Evolutionary conservation across 306 rosid species (phyloP).

Genomic region (Biancaea sappan): DNA sequence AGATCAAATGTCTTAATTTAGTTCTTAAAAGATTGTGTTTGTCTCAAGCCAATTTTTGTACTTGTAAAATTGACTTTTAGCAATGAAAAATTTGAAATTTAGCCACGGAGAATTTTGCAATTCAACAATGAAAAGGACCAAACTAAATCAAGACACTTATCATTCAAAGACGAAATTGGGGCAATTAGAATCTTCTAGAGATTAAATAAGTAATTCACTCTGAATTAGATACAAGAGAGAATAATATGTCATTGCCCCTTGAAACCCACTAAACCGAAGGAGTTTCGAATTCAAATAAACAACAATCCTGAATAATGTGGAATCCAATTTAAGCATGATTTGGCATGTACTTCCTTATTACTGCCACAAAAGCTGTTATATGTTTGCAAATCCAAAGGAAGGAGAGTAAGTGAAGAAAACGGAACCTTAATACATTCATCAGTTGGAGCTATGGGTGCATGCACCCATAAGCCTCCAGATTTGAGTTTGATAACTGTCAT

Average conservation of each 20-base stretch:
- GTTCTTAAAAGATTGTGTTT: no score
- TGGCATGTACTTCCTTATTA: neutral
- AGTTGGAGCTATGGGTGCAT: slow-evolving; percentile 98
- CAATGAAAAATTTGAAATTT: no score
- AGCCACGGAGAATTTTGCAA: no score
- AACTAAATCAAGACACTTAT: no score
- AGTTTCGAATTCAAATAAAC: slow-evolving; percentile 7
- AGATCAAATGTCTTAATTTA: no score
- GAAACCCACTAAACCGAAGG: slow-evolving; percentile 8
- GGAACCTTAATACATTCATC: slow-evolving; percentile 92
- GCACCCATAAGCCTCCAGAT: slow-evolving; percentile 96
- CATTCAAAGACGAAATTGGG: no score
- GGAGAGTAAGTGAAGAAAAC: slow-evolving; percentile 32
- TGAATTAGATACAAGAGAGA: neutral
- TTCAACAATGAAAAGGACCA: no score
- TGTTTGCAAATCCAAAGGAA: slow-evolving; percentile 1
- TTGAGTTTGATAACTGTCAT: slow-evolving; percentile 96
- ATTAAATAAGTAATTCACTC: no score
- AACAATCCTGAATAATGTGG: neutral
- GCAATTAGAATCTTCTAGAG: no score
- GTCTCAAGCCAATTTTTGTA: no score
- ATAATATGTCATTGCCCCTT: neutral
- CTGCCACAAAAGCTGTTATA: slow-evolving; percentile 6
- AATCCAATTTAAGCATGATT: neutral
- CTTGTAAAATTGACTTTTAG: no score